Conservation (phyloP, 306 rosid genomes). For the Dalbergia cochinchinensis region DNA sequence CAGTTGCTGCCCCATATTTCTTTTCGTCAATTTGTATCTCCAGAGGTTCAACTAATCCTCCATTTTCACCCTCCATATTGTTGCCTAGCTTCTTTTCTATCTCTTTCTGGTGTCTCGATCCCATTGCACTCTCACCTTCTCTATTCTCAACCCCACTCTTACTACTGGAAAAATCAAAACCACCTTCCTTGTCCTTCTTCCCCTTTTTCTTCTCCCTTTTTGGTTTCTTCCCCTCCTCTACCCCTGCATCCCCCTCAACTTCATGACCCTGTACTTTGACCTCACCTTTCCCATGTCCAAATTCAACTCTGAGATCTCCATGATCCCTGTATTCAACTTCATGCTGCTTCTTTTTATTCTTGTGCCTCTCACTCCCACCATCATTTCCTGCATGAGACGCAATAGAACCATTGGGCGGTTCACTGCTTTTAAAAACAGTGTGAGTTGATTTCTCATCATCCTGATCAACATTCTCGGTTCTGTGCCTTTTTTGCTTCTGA, state of each 20-base stretch:
- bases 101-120: constrained; percentile 1
- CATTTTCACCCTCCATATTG: constrained; percentile 5
- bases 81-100: not conserved
- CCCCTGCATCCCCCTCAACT: not conserved
- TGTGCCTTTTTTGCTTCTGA: too few species aligned
- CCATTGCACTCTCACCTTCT: constrained; percentile 16
- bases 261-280: not conserved
- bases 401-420: too few species aligned
- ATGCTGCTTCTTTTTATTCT: too few species aligned
- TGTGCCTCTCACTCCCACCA: too few species aligned
- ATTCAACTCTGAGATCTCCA: constrained; percentile 1
- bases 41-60: not conserved
- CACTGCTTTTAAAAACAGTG: too few species aligned
- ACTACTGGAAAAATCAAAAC: not conserved
- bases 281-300: constrained; percentile 27
- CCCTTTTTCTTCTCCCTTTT: constrained; percentile 24
- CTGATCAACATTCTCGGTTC: too few species aligned
- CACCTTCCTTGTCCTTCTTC: constrained; percentile 10
- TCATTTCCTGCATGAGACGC: too few species aligned
- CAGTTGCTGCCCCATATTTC: constrained; percentile 5
- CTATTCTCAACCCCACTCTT: constrained; percentile 17
- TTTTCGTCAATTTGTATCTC: constrained; percentile 19
- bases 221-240: constrained; percentile 34
- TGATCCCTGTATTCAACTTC: not conserved
- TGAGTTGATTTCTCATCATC: too few species aligned